Evolutionary conservation across 2,329 filamentous ascomycete species (phyloP).

Genomic region (Alternaria rosae): DNA sequence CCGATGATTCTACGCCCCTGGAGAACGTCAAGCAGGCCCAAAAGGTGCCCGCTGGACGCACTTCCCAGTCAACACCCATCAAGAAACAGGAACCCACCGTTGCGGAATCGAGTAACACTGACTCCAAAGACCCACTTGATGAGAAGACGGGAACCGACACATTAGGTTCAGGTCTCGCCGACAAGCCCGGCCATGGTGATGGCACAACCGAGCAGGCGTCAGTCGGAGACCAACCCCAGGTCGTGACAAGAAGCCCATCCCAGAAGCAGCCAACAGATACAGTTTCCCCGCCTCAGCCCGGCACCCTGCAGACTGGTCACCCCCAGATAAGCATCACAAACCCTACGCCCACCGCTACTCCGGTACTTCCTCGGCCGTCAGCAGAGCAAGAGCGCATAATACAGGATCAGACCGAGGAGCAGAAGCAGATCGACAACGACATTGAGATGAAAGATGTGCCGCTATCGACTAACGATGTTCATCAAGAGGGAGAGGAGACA

Average conservation of each 20-base stretch:
- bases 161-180: constrained; percentile 28
- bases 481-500: constrained; percentile 43
- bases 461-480: constrained; percentile 60
- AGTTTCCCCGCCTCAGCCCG: constrained; percentile 42
- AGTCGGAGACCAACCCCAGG: constrained; percentile 32
- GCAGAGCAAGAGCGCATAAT: constrained; percentile 53
- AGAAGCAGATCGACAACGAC: constrained; percentile 60
- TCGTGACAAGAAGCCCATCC: constrained; percentile 43
- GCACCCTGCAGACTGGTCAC: constrained; percentile 41
- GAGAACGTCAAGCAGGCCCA: constrained; percentile 54
- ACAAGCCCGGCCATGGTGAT: constrained; percentile 33
- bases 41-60: constrained; percentile 48
- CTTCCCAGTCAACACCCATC: constrained; percentile 60
- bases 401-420: constrained; percentile 59
- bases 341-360: constrained; percentile 55
- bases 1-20: constrained; percentile 53
- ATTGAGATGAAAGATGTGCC: constrained; percentile 71
- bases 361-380: constrained; percentile 42
- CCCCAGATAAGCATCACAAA: constrained; percentile 55
- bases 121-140: constrained; percentile 55
- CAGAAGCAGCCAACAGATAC: constrained; percentile 42
- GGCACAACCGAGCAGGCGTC: constrained; percentile 33
- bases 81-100: constrained; percentile 52
- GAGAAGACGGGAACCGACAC: constrained; percentile 51
- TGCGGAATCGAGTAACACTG: constrained; percentile 53